phyloP scores from a whole-genome alignment of 176 grass and related monocot species.

The Puya raimondii region DNA sequence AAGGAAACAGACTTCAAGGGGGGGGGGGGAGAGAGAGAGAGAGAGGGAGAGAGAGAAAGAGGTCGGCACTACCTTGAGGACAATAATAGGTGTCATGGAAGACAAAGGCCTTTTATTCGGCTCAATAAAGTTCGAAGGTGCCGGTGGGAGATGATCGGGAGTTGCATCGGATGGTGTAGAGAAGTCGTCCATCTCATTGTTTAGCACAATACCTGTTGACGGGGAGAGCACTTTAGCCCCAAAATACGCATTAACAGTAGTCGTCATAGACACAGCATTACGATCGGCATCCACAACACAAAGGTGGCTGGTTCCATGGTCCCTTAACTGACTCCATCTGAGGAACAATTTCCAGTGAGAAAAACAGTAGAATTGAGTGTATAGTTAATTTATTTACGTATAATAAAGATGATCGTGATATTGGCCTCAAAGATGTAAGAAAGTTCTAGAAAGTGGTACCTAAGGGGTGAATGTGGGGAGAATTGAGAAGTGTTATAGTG shows the following conservation, averaged over 20 bases:
- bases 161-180: conserved; percentile 40
- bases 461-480: too few relatives aligned
- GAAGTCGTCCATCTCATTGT: conserved; percentile 98
- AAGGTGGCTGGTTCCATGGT: conserved; percentile 74
- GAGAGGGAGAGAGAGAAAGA: not conserved
- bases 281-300: conserved; percentile 73
- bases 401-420: not conserved
- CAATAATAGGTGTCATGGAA: conserved; percentile 73
- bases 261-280: conserved; percentile 80
- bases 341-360: not conserved
- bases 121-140: conserved; percentile 79
- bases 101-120: conserved; percentile 60
- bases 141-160: conserved; percentile 57
- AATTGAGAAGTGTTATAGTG: too few relatives aligned
- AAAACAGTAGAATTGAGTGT: not conserved
- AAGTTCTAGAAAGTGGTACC: too few relatives aligned
- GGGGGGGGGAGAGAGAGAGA: not conserved
- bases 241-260: conserved; percentile 60
- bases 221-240: conserved; percentile 57
- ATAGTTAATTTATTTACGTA: not conserved
- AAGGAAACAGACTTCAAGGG: not conserved
- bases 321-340: conserved; percentile 70
- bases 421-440: too few relatives aligned
- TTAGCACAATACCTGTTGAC: conserved; percentile 78
- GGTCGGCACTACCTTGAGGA: conserved; percentile 39